Percentiles rank a stretch among this genome's conserved stretches.
phyloP scores from a whole-genome alignment of 768 basidiomycete genomes.

The Termitomyces sp. region DNA sequence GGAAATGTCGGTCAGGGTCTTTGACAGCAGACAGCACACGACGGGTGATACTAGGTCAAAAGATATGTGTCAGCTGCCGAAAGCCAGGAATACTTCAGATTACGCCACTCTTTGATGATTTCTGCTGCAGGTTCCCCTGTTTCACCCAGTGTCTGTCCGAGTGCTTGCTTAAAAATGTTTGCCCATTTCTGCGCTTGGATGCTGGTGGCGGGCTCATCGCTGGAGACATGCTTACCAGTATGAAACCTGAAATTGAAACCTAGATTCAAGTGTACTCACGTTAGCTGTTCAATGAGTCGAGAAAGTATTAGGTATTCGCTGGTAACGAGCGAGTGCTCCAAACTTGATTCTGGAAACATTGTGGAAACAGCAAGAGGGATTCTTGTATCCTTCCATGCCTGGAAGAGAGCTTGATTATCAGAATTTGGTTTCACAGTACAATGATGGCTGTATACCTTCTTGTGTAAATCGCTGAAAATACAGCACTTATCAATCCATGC shows the following conservation, averaged over 20 bases:
- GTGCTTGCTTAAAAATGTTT: conserved; percentile 1
- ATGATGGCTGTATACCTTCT: conserved; percentile 1
- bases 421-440: background rate
- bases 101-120: background rate
- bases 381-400: conserved; percentile 7
- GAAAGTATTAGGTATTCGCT: conserved; percentile 6
- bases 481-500: conserved; percentile 6
- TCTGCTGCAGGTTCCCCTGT: background rate
- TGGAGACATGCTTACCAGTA: background rate
- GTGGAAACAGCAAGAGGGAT: conserved; percentile 1
- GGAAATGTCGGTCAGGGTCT: background rate
- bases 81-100: background rate
- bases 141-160: conserved; percentile 1
- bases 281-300: conserved; percentile 3
- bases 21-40: background rate
- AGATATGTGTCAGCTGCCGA: background rate
- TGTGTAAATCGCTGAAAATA: conserved; percentile 3
- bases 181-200: conserved; percentile 4
- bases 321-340: background rate
- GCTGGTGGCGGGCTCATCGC: conserved; percentile 5
- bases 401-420: background rate
- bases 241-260: no score
- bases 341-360: conserved; percentile 4
- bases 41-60: background rate
- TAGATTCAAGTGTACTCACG: background rate